Percentiles rank a stretch among this genome's conserved stretches.
Conservation (phyloP, 2,329 filamentous ascomycete genomes). For the Penicillium sp. region DNA sequence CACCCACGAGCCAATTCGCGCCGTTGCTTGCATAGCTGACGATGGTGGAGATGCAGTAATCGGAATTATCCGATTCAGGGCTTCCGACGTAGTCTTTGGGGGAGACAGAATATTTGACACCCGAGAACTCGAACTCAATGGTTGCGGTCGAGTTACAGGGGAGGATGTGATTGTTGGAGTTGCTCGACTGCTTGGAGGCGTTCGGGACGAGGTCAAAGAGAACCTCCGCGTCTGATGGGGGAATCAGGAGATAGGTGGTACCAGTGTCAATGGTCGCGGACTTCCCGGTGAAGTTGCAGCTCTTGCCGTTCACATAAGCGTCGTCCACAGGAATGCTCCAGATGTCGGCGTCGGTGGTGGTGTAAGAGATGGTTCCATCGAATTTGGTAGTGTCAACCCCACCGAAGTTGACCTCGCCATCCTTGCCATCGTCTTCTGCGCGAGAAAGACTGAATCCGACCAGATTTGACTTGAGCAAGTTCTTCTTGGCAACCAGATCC, state of each 20-base stretch:
- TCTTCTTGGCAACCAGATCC: conserved; percentile 59
- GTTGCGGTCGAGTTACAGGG: conserved; percentile 68
- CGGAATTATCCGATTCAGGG: conserved; percentile 22
- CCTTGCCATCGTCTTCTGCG: conserved; percentile 63
- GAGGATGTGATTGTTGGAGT: conserved; percentile 62
- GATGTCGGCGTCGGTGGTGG: conserved; percentile 56
- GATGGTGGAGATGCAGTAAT: conserved; percentile 66
- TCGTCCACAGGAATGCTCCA: conserved; percentile 76
- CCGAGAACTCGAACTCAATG: conserved; percentile 69
- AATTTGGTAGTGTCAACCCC: conserved; percentile 67
- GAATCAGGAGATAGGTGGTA: conserved; percentile 77
- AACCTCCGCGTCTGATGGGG: conserved; percentile 64
- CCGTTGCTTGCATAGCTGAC: conserved; percentile 70
- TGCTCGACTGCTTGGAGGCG: conserved; percentile 54
- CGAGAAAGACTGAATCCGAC: conserved; percentile 73
- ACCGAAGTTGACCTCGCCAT: conserved; percentile 79
- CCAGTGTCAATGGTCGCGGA: conserved; percentile 80
- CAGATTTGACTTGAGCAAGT: conserved; percentile 64
- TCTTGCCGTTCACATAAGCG: conserved; percentile 62
- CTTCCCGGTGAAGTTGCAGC: conserved; percentile 55
- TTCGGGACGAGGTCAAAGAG: conserved; percentile 70
- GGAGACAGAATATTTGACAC: conserved; percentile 66
- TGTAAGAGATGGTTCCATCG: conserved; percentile 69
- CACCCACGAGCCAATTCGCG: conserved; percentile 75
- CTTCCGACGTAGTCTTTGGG: conserved; percentile 69